Base-by-base conservation (phyloP, 129 eudicot genomes). In the Rutidosis leptorrhynchoides region DNA sequence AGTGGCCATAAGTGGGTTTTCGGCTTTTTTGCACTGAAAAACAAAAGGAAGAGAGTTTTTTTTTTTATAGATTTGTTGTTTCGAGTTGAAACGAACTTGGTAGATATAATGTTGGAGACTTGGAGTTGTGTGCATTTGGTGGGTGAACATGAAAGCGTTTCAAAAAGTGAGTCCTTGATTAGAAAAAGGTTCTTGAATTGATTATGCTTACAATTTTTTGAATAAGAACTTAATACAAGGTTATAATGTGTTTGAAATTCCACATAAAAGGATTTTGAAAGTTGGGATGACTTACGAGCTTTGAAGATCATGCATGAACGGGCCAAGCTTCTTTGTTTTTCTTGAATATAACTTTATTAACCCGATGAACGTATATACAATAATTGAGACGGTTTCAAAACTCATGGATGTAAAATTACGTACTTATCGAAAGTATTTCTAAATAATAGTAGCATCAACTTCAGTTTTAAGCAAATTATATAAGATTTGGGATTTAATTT, bases 81-180 rank as follows among this genome's bases (percentile, higher is more conserved):
- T 33, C 28, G 59, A 45, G 23, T 56, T 21, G 51, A 28, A n/a
- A 40, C 3, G 16, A 21, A n/a, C 8, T 8, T 21, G 5, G 52
- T 16, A 48, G 59, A 67, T 75, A 75, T 75, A 52, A 28, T 32
- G 56, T 24, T 32, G 74, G 55, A 17, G 22, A 17, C 22, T 6
- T 49, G 33, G 40, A 26, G 58, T 25, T 56, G 23, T 11, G 26
- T 84, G 23, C 96, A 87, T 35, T 26, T 87, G 71, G 91, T 87
- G 45, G 97, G 97, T 0, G 97, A 87, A 48, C 82, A 76, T n/a
- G 95, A 86, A 62, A 83, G 86, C 52, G 79, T 83, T 17, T 84
- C 95, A 9, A 66, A 65, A 14, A 67, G 69, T 7, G 93, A 85
- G n/a, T 64, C 87, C n/a, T 51, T 72, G 22, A n/a, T 80, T 4